Percentiles rank a stretch among this genome's conserved stretches.
phyloP scores from a whole-genome alignment of 2,329 filamentous ascomycete genomes.

The Phyllosticta paracitricarpa region DNA sequence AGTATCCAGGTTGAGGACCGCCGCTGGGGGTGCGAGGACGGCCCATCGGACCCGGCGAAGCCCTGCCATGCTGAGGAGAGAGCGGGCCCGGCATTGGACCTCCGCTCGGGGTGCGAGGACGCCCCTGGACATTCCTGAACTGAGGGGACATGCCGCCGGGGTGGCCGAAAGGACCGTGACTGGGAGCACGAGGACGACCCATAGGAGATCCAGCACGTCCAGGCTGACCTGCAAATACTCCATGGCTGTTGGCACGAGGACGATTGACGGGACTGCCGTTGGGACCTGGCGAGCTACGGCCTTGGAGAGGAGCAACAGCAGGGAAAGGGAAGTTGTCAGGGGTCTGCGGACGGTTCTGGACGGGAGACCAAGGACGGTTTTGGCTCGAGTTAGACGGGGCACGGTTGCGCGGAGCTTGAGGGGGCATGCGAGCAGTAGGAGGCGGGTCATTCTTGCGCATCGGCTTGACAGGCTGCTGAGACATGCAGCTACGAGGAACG shows the following conservation, averaged over 20 bases:
- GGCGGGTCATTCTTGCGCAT: constrained; percentile 46
- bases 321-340: background rate
- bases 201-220: constrained; percentile 14
- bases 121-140: constrained; percentile 11
- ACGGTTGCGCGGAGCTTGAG: constrained; percentile 28
- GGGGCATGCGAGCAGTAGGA: constrained; percentile 44
- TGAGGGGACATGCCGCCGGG: background rate
- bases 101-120: constrained; percentile 35
- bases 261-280: constrained; percentile 14
- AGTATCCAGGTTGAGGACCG: constrained; percentile 15
- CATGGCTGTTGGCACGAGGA: constrained; percentile 11
- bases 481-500: constrained; percentile 85
- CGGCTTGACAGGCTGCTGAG: constrained; percentile 82
- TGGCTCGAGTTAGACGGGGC: constrained; percentile 12
- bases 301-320: constrained; percentile 34
- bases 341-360: background rate
- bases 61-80: background rate
- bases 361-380: constrained; percentile 26
- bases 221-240: background rate
- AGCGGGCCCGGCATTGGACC: constrained; percentile 26
- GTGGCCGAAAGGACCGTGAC: constrained; percentile 16
- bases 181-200: constrained; percentile 24
- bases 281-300: constrained; percentile 39
- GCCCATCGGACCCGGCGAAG: background rate
- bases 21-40: background rate